phyloP scores from a whole-genome alignment of 306 rosid genomes.

The Albizia julibrissin region DNA sequence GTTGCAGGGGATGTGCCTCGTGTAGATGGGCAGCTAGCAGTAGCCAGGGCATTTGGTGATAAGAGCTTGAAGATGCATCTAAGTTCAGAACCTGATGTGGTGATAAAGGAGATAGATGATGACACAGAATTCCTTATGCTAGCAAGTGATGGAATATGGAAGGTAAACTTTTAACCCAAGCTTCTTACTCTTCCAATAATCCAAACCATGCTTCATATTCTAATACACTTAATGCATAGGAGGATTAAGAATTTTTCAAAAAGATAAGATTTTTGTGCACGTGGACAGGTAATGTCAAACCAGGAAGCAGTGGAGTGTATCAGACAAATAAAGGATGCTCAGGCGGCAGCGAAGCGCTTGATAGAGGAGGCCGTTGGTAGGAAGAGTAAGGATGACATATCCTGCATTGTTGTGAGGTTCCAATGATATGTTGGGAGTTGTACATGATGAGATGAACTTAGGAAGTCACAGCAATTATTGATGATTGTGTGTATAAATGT shows the following conservation, averaged over 20 bases:
- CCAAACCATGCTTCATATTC: not conserved
- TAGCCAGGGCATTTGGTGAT: slow-evolving; percentile 76
- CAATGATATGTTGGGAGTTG: slow-evolving; percentile 23
- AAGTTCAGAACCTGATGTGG: slow-evolving; percentile 63
- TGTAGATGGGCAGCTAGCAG: slow-evolving; percentile 70
- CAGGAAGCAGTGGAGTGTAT: slow-evolving; percentile 56
- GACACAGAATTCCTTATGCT: slow-evolving; percentile 50
- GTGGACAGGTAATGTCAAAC: slow-evolving; percentile 53
- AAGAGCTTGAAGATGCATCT: slow-evolving; percentile 67
- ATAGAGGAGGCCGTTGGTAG: slow-evolving; percentile 53
- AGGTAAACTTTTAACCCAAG: slow-evolving; percentile 38
- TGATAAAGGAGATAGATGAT: slow-evolving; percentile 31
- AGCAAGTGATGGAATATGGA: slow-evolving; percentile 77
- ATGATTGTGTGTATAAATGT: slow-evolving; percentile 33
- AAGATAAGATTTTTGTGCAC: not conserved
- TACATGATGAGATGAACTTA: slow-evolving; percentile 17
- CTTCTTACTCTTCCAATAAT: not conserved
- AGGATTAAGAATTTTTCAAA: not conserved
- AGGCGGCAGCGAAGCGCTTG: slow-evolving; percentile 51
- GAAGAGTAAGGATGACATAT: slow-evolving; percentile 64
- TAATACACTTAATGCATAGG: not conserved
- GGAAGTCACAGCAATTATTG: not conserved
- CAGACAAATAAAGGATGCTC: slow-evolving; percentile 48
- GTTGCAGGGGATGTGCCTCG: slow-evolving; percentile 69
- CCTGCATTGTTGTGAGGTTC: slow-evolving; percentile 57